Percentiles rank a stretch among this genome's conserved stretches.
phyloP scores from a whole-genome alignment of 2,329 filamentous ascomycete species.

The Trichoderma koningiopsis region DNA sequence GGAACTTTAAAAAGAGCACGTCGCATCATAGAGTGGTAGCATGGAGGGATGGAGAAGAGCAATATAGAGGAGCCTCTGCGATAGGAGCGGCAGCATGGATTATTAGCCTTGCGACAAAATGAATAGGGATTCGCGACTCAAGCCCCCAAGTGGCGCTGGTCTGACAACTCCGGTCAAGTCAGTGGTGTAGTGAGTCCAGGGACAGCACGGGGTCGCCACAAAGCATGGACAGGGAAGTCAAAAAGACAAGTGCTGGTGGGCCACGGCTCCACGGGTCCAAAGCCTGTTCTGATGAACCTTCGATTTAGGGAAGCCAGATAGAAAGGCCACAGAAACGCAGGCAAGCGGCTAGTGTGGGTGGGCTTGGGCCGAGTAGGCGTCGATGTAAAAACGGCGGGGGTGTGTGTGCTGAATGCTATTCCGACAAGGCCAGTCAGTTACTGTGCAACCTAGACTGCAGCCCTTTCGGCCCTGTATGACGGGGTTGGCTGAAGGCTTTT shows the following conservation, averaged over 20 bases:
- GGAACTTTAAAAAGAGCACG: constrained; percentile 22
- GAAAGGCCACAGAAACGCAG: constrained; percentile 38
- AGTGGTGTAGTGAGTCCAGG: constrained; percentile 3
- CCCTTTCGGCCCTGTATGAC: constrained; percentile 11
- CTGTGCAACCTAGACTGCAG: constrained; percentile 21
- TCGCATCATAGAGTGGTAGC: constrained; percentile 23
- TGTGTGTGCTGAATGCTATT: constrained; percentile 9
- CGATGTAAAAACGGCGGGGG: background rate
- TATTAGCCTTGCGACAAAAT: constrained; percentile 20
- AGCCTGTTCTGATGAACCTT: constrained; percentile 28
- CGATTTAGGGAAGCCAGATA: constrained; percentile 33
- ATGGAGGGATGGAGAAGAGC: constrained; percentile 24
- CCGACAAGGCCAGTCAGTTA: constrained; percentile 22
- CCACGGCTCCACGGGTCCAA: constrained; percentile 22
- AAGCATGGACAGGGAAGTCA: constrained; percentile 23
- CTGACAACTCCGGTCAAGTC: constrained; percentile 25
- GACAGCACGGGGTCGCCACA: constrained; percentile 24
- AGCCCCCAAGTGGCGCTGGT: constrained; percentile 26
- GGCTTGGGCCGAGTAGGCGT: constrained; percentile 16
- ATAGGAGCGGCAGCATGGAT: constrained; percentile 26
- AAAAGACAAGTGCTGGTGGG: constrained; percentile 16
- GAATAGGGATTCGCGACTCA: constrained; percentile 25
- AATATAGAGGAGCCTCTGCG: constrained; percentile 22
- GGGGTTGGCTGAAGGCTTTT: constrained; percentile 13
- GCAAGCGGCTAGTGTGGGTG: constrained; percentile 28